Base-by-base conservation (phyloP, 1,284 basidiomycete genomes). In the Leccinum subspadiceum region DNA sequence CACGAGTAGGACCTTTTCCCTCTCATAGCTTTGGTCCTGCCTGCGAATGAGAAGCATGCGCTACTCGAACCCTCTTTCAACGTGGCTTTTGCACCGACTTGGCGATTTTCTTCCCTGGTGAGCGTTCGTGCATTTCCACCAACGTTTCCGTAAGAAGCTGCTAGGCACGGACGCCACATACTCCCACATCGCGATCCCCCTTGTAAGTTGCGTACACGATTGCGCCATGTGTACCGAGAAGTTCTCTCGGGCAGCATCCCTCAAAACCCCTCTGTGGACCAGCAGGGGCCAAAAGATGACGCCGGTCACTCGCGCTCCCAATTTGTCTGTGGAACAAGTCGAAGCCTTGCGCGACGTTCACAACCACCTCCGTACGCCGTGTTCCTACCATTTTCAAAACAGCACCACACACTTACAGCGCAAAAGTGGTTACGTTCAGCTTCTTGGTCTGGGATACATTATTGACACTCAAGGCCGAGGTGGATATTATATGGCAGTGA, bases 381-480 rank as follows among this genome's bases (percentile, higher is more conserved):
- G 22, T 1, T 33, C 22, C 17, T 13, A 29, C 9, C 31, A 13
- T 9, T 2, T 8, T 53, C 6, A 26, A 22, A 46, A 29, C 20
- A 17, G 37, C 7, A 9, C 6, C 15, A 51, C 17, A 8, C 20
- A 10, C 26, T 63, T 12, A 61, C 24, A 29, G n/a, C 26, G 22
- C 15, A 2, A 49, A 62, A 68, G 66, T 62, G 31, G 61, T 66
- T 0, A 58, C 64, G 7, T 15, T 67, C 12, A 52, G 35, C 15
- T 58, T 70, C 41, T 26, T 60, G 58, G 41, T 64, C 13, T 48
- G 46, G 20, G 46, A 48, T 13, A 22, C 4, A 48, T 48, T 48
- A 13, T 48, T 48, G 20, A 48, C 46, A 4, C 20, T 48, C 20
- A 8, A 48, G 20, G 17, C 46, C 12, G 46, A 48, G 20, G 46